A percentile compares a stretch with the other conserved stretches of the same genome.
Conservation (phyloP, 495 filamentous ascomycete species). For the Margaritispora aquatica region DNA sequence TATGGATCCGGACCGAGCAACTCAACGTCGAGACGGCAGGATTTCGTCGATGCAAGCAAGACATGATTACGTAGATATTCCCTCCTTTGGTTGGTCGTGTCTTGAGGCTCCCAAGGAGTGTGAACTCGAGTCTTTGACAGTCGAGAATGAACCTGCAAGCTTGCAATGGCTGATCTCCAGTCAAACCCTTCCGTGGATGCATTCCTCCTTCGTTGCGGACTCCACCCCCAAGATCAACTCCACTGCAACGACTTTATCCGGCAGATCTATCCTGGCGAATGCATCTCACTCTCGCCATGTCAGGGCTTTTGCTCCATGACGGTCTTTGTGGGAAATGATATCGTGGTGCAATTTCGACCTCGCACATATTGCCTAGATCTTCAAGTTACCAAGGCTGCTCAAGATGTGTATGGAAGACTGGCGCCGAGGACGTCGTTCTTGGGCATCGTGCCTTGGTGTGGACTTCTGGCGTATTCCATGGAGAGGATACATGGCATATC, state of each 20-base stretch:
- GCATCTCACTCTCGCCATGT: conserved; percentile 23
- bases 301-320: conserved; percentile 53
- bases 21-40: too few species aligned
- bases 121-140: too few species aligned
- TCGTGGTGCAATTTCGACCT: conserved; percentile 47
- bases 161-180: not conserved
- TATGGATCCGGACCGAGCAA: too few species aligned
- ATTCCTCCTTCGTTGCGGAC: conserved; percentile 19
- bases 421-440: conserved; percentile 30
- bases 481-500: conserved; percentile 34
- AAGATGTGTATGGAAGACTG: conserved; percentile 30
- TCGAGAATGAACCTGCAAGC: not conserved
- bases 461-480: conserved; percentile 36
- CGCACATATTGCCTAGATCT: conserved; percentile 34
- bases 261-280: conserved; percentile 8
- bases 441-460: conserved; percentile 8
- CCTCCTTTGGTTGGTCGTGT: too few species aligned
- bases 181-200: conserved; percentile 4
- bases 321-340: conserved; percentile 29
- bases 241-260: conserved; percentile 14
- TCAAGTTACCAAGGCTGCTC: conserved; percentile 31
- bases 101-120: too few species aligned
- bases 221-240: conserved; percentile 7
- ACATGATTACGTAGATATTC: too few species aligned
- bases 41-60: too few species aligned